Conservation (phyloP, 2,329 filamentous ascomycete genomes). For the Cladorrhinum sp. region DNA sequence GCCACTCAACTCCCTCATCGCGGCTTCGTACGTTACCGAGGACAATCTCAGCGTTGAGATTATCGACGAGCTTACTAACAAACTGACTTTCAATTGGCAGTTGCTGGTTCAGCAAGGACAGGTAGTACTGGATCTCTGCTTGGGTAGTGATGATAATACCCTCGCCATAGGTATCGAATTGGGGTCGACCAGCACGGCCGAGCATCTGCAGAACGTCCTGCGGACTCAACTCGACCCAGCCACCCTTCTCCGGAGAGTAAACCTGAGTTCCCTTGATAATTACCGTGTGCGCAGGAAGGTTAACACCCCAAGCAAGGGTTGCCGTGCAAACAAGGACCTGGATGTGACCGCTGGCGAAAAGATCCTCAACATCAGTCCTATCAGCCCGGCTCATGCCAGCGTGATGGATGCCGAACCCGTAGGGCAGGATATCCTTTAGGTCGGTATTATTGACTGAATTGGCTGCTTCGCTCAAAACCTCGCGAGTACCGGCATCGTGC, state of each 20-base stretch:
- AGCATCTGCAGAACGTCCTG: constrained; percentile 99
- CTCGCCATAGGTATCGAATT: constrained; percentile 96
- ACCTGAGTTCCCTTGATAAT: constrained; percentile 99
- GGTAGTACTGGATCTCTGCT: constrained; percentile 92
- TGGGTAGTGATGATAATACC: constrained; percentile 98
- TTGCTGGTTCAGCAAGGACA: constrained; percentile 95
- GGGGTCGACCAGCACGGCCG: constrained; percentile 90
- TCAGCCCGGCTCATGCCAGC: constrained; percentile 96
- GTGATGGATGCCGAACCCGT: constrained; percentile 97
- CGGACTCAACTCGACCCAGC: constrained; percentile 95
- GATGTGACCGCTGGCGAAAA: constrained; percentile 87
- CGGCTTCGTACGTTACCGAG: constrained; percentile 87
- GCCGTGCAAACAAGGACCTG: constrained; percentile 96
- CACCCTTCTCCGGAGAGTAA: constrained; percentile 97
- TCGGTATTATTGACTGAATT: constrained; percentile 80
- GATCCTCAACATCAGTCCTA: constrained; percentile 88
- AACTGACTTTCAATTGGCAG: constrained; percentile 96
- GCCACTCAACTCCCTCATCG: constrained; percentile 98
- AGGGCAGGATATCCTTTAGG: constrained; percentile 89
- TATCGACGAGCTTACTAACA: constrained; percentile 88
- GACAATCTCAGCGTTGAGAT: constrained; percentile 93
- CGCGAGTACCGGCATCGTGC: constrained; percentile 85
- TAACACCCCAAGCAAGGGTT: constrained; percentile 98
- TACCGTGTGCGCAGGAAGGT: constrained; percentile 93
- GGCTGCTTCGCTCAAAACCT: constrained; percentile 82